Evolutionary conservation across 768 basidiomycete genomes (phyloP), one percentile per base, ranked within the genome.

Genomic region (Candolleomyces eurysporus): DNA sequence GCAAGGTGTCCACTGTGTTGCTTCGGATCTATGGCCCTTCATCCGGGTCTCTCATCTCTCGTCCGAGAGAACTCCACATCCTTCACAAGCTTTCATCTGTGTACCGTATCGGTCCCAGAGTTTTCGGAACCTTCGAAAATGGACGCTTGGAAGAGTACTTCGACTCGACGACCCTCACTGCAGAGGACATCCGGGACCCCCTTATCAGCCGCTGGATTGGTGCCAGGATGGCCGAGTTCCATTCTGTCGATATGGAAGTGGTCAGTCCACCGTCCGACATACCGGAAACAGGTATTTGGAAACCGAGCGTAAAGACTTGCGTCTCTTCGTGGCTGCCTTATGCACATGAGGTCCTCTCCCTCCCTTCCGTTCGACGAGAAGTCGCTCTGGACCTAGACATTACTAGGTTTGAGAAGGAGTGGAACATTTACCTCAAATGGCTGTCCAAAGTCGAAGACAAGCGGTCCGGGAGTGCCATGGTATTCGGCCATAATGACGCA

Each of bases 131-230:
- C 1, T 98, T 98, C 74, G 83, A 86, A 65, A 99, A 98, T 72
- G 97, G 97, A 40, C 88, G 97, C 22, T 78, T 98, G 49, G 97
- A 98, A 76, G 90, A 99, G 73, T 97, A 92, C 75, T 98, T 98
- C 72, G 86, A 95, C 63, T 94, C 94, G 16, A 82, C 86, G 40
- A 89, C 94, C 2, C 79, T 98, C 50, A 88, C 86, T 0, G 80
- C 91, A 14, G 73, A 81, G 45, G 93, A 97, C 69, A 79, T 99
- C 63, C 84, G 93, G 52, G 85, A 94, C 66, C 84, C 86, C 16
- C 73, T 77, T 62, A 85, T 89, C 59, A 94, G 92, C 70, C 79
- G 87, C 32, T 93, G 91, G 84, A 94, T 98, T 66, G 95, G 87
- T 19, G 84, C 89, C 21, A 83, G 96, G 39, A 98, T 98, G 96